Conservation (phyloP, 2,329 filamentous ascomycete species). For the Penicillium occitanis region DNA sequence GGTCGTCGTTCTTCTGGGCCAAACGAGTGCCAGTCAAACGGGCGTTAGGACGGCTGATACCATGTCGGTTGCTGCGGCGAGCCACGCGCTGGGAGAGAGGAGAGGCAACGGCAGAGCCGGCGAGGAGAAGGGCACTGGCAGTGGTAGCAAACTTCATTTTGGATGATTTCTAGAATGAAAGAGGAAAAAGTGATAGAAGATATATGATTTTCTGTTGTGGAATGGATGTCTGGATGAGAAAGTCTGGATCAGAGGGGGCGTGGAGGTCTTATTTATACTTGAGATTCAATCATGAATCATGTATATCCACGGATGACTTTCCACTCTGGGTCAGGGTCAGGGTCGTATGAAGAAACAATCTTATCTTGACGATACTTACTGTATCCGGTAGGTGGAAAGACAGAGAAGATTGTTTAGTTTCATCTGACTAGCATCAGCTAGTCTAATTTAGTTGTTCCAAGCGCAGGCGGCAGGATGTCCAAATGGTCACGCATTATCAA, state of each 20-base stretch:
- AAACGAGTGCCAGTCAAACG: constrained; percentile 26
- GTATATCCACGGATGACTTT: background rate
- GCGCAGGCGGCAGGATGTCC: background rate
- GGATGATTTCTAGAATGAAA: constrained; percentile 21
- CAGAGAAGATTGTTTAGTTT: constrained; percentile 3
- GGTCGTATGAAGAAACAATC: background rate
- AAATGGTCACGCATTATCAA: background rate
- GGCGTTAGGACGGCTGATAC: constrained; percentile 34
- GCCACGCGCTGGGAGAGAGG: constrained; percentile 42
- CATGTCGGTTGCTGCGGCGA: constrained; percentile 30
- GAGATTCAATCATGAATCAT: background rate
- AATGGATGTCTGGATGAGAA: background rate
- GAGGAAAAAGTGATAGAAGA: background rate
- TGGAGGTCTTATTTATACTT: constrained; percentile 10
- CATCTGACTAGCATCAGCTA: background rate
- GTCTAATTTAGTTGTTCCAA: background rate
- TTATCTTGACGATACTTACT: constrained; percentile 12
- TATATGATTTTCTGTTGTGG: background rate
- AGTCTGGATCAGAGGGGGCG: background rate
- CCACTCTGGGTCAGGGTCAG: background rate
- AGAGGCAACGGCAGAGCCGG: constrained; percentile 47
- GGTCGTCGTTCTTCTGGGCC: constrained; percentile 36
- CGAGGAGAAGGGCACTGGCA: constrained; percentile 39
- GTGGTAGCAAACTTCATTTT: constrained; percentile 53
- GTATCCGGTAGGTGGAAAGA: background rate